phyloP scores from a whole-genome alignment of 805 yeast genomes.

The Metschnikowia proteae region DNA sequence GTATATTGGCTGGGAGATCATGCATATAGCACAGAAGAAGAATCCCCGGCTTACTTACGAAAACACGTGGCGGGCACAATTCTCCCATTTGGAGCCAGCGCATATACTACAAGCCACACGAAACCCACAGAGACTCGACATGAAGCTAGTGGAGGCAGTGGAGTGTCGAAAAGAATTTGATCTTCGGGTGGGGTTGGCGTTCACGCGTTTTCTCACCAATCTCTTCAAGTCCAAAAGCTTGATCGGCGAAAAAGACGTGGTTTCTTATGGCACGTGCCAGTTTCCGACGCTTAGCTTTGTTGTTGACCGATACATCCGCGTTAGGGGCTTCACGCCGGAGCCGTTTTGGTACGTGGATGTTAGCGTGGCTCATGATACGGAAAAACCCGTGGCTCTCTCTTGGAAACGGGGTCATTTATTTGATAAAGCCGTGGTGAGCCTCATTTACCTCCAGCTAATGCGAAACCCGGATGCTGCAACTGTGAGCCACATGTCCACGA shows the following conservation, averaged over 20 bases:
- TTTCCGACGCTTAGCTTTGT: slow-evolving; percentile 96
- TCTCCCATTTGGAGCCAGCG: slow-evolving; percentile 76
- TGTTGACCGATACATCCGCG: slow-evolving; percentile 82
- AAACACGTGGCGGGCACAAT: slow-evolving; percentile 66
- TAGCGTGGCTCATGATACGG: slow-evolving; percentile 40
- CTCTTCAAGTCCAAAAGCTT: slow-evolving; percentile 37
- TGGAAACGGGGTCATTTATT: slow-evolving; percentile 76
- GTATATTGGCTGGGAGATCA: slow-evolving; percentile 42
- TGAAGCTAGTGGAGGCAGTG: slow-evolving; percentile 77
- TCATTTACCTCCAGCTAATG: slow-evolving; percentile 63
- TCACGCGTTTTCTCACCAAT: slow-evolving; percentile 75
- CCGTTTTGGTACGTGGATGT: slow-evolving; percentile 73
- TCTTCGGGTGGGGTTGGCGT: slow-evolving; percentile 81
- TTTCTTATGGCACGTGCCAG: slow-evolving; percentile 92
- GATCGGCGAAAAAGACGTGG: slow-evolving; percentile 33
- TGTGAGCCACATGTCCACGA: slow-evolving; percentile 48
- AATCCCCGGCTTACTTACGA: slow-evolving; percentile 46
- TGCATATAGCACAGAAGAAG: slow-evolving; percentile 56
- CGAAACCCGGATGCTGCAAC: slow-evolving; percentile 47
- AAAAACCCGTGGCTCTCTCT: slow-evolving; percentile 41
- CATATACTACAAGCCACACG: slow-evolving; percentile 77
- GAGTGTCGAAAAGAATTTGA: slow-evolving; percentile 83
- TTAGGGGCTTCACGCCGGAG: slow-evolving; percentile 68
- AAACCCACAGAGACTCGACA: slow-evolving; percentile 60
- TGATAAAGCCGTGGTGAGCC: slow-evolving; percentile 62